These are phyloP conservation scores for Periglandula ipomoeae DNA, from an alignment of 2,329 filamentous ascomycete species.

Conservation along the genomic window DNA sequence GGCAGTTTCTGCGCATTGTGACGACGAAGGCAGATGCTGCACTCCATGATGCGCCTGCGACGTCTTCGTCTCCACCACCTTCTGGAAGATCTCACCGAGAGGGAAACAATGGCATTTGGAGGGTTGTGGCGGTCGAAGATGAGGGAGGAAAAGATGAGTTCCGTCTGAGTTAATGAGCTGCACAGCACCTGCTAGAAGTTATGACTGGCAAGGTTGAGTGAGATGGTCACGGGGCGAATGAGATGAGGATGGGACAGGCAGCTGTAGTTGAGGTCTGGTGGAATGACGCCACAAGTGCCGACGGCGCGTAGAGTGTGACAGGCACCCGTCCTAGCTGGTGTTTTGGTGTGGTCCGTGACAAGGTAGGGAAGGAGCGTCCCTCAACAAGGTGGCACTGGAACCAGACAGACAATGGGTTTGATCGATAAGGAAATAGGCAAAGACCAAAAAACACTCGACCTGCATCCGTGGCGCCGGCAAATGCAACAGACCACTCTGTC, in stretches of 20 bases:
- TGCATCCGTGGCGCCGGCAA: too few relatives aligned
- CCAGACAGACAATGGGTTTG: too few relatives aligned
- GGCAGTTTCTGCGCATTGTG: conserved; percentile 47
- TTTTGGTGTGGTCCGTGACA: too few relatives aligned
- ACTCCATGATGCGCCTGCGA: conserved; percentile 47
- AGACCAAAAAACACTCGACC: not conserved
- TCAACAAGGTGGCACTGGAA: not conserved
- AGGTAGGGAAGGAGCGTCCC: too few relatives aligned
- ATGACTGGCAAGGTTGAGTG: not conserved
- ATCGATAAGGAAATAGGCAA: too few relatives aligned
- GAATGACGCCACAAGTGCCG: conserved; percentile 6
- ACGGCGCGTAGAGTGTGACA: not conserved
- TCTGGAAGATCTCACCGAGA: conserved; percentile 1
- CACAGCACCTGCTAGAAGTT: not conserved
- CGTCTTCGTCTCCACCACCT: not conserved
- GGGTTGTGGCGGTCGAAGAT: not conserved
- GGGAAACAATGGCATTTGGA: conserved; percentile 1
- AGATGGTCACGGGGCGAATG: conserved; percentile 4
- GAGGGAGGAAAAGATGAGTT: not conserved
- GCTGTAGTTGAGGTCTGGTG: not conserved
- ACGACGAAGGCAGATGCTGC: conserved; percentile 55
- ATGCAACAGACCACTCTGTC: too few relatives aligned
- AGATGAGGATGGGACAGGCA: conserved; percentile 3
- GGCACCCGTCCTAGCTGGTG: too few relatives aligned
- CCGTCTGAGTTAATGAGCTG: not conserved